Percentiles rank a stretch among this genome's conserved stretches.
phyloP scores from a whole-genome alignment of 2,329 filamentous ascomycete genomes.

The Chrysoporthe cubensis region DNA sequence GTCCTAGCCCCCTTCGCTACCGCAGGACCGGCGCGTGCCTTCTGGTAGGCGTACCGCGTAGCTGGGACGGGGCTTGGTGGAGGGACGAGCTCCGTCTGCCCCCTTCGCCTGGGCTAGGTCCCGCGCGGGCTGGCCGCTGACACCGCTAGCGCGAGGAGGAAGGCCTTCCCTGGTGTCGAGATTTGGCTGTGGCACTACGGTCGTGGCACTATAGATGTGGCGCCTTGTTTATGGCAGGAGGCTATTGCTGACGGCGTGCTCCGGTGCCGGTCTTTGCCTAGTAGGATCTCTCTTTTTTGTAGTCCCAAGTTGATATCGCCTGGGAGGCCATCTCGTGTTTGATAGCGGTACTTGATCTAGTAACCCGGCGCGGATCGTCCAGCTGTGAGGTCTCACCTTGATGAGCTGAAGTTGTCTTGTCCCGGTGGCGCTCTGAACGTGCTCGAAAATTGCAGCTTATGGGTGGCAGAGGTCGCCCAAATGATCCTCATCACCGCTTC shows the following conservation, averaged over 20 bases:
- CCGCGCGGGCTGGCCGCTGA: background rate
- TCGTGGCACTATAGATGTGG: slow-evolving; percentile 1
- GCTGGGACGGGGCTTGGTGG: slow-evolving; percentile 9
- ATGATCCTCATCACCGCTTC: too few species aligned
- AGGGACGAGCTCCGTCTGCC: background rate
- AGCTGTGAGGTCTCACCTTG: background rate
- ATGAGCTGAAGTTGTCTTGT: background rate
- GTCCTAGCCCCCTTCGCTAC: background rate
- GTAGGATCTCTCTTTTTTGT: background rate
- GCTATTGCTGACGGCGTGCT: background rate
- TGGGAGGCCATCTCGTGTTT: background rate
- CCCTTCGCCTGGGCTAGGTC: background rate
- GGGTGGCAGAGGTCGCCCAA: too few species aligned
- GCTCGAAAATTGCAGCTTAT: too few species aligned
- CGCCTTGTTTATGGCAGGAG: background rate
- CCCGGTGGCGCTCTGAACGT: background rate
- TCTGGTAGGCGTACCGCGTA: background rate
- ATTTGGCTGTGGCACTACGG: background rate
- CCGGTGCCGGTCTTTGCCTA: background rate
- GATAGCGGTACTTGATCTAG: background rate
- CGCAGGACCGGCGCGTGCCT: slow-evolving; percentile 3
- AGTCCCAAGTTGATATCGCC: background rate
- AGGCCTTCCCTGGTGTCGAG: background rate
- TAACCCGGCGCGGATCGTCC: background rate
- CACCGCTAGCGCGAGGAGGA: background rate